Evolutionary conservation across 2,329 filamentous ascomycete genomes (phyloP), one percentile per base, ranked within the genome.

Genomic region (Elsinoe perseae): DNA sequence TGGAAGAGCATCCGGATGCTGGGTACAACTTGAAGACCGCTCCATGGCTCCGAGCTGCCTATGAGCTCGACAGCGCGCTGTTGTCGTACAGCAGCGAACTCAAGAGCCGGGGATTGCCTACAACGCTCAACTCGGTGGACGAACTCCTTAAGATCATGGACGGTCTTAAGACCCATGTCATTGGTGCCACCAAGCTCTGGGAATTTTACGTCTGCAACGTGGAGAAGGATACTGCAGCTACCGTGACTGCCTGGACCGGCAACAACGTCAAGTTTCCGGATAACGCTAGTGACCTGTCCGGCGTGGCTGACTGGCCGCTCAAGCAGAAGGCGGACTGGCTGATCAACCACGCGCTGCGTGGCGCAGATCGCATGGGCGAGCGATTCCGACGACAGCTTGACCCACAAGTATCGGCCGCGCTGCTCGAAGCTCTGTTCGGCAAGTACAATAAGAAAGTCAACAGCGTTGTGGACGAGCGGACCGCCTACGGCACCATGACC

Each of bases 21-120:
- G 93, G 93, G 14, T 98, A 98, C 78, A 98, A 95, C 69, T 77
- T 95, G 61, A 84, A 84, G 38, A 97, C 92, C 0, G 91, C 93
- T 0, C 93, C 93, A 8, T 83, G 81, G 77, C 69, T 85, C 36
- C 75, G 79, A 62, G 72, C 81, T 42, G 81, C 82, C 3, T 75
- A 95, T 14, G 87, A 89, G 58, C 77, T 97, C n/a, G 84, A 95
- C 65, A 82, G 77, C 38, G 84, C 83, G 30, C 73, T 97, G n/a
- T 68, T 86, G 54, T 72, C 81, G 54, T 87, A 82, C 65, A 77
- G 85, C 59, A 73, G 77, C 23, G 75, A 83, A 5, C 73, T 89
- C n/a, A 73, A 78, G 44, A 75, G 80, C 46, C 74, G 91, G 2
- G 87, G 86, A 3, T 77, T 96, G 50, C 89, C 92, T 0, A 89